Percentiles rank a stretch among this genome's conserved stretches.
These are phyloP conservation scores for Penicillium sp. DNA, from an alignment of 2,329 filamentous ascomycete genomes.

Conservation along the genomic window DNA sequence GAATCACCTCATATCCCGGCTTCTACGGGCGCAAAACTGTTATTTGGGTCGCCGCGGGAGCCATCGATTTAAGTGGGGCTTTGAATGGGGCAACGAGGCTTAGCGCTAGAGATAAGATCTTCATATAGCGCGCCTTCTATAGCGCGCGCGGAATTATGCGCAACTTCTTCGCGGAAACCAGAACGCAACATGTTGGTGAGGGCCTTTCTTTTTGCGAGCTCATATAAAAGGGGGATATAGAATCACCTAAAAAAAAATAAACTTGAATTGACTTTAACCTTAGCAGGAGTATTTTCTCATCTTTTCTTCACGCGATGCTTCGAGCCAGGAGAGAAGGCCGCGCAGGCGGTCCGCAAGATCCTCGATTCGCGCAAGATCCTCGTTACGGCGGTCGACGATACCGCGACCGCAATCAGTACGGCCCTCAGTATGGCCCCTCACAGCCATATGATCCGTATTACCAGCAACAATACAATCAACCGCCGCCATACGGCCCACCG, in stretches of 20 bases:
- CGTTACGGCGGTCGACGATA: background rate
- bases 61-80: no score
- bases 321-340: background rate
- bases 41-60: no score
- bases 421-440: background rate
- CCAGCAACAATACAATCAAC: no score
- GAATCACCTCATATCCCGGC: no score
- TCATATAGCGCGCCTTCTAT: no score
- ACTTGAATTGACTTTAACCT: background rate
- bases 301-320: background rate
- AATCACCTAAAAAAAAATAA: background rate
- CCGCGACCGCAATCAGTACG: background rate
- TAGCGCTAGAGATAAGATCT: no score
- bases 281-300: background rate
- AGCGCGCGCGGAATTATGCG: no score
- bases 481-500: background rate
- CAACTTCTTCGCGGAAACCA: no score
- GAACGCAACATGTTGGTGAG: no score
- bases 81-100: no score
- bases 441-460: background rate
- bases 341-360: background rate
- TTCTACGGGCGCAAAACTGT: no score
- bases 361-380: background rate
- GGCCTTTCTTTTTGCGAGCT: background rate
- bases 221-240: background rate